A percentile compares a stretch with the other conserved stretches of the same genome.
These are phyloP conservation scores for Trypanosoma brucei DNA, from an alignment of 208 protist species.

Conservation along the genomic window DNA sequence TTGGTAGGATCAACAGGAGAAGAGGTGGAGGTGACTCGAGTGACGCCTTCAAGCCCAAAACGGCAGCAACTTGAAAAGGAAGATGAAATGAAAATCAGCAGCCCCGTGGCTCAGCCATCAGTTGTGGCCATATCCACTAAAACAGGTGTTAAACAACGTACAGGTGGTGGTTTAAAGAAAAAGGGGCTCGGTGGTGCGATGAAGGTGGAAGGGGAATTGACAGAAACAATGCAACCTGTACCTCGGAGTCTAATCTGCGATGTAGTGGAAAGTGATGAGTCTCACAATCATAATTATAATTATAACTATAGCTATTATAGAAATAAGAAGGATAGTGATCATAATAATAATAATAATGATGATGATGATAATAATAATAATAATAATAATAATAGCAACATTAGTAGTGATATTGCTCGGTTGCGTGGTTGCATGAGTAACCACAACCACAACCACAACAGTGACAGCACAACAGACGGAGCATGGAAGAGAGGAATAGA, in stretches of 20 bases:
- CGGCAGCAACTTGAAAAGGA: conserved; percentile 5
- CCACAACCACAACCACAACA: too few relatives aligned
- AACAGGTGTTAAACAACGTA: conserved; percentile 22
- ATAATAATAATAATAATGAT: background rate
- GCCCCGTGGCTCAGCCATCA: conserved; percentile 27
- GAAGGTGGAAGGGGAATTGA: conserved; percentile 37
- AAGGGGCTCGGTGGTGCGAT: conserved; percentile 52
- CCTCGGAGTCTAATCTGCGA: conserved; percentile 58
- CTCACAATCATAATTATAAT: background rate
- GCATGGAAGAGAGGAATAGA: too few relatives aligned
- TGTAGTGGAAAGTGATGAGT: background rate
- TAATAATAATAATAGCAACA: background rate
- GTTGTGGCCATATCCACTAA: conserved; percentile 17
- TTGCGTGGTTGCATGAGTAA: too few relatives aligned
- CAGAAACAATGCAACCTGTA: conserved; percentile 50
- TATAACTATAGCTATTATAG: background rate
- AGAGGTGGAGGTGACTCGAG: background rate
- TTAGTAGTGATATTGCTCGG: conserved; percentile 3
- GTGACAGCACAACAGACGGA: too few relatives aligned
- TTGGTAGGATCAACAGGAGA: background rate
- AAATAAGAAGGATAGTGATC: background rate
- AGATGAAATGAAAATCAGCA: conserved; percentile 14
- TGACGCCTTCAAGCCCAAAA: background rate
- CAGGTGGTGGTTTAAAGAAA: conserved; percentile 22
- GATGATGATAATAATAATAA: conserved; percentile 11